These are phyloP conservation scores for Entonaema liquescens DNA, from an alignment of 495 filamentous ascomycete species.

Conservation along the genomic window DNA sequence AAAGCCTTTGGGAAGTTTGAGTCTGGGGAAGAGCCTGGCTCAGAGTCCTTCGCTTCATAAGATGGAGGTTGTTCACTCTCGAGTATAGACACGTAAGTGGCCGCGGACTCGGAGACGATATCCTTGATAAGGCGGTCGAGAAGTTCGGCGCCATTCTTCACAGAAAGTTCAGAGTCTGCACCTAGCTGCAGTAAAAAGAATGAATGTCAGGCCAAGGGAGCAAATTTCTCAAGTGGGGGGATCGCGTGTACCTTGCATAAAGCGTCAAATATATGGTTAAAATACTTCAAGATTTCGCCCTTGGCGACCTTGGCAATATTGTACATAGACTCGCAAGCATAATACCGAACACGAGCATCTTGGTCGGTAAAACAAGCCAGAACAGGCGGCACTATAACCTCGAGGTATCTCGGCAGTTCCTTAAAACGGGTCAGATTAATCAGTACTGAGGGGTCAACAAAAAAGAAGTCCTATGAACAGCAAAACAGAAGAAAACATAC, in stretches of 20 bases:
- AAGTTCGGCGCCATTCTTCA: conserved; percentile 98
- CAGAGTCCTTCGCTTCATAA: conserved; percentile 60
- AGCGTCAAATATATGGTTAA: conserved; percentile 98
- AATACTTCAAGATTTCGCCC: conserved; percentile 94
- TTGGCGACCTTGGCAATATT: conserved; percentile 99
- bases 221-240: neutral
- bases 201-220: conserved; percentile 15
- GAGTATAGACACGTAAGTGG: conserved; percentile 91
- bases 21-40: conserved; percentile 56
- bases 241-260: conserved; percentile 81
- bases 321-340: conserved; percentile 99
- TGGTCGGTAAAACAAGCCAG: conserved; percentile 99
- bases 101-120: conserved; percentile 95
- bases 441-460: neutral
- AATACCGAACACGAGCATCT: conserved; percentile 97
- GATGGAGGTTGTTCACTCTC: conserved; percentile 63
- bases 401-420: conserved; percentile 89
- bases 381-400: conserved; percentile 94
- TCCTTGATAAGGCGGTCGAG: conserved; percentile 97
- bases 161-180: conserved; percentile 93
- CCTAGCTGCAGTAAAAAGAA: conserved; percentile 69
- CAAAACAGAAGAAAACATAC: conserved; percentile 59
- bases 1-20: conserved; percentile 83
- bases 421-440: conserved; percentile 46
- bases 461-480: neutral